Base-by-base conservation (phyloP, 2,329 filamentous ascomycete genomes). In the Trichoderma lentiforme region DNA sequence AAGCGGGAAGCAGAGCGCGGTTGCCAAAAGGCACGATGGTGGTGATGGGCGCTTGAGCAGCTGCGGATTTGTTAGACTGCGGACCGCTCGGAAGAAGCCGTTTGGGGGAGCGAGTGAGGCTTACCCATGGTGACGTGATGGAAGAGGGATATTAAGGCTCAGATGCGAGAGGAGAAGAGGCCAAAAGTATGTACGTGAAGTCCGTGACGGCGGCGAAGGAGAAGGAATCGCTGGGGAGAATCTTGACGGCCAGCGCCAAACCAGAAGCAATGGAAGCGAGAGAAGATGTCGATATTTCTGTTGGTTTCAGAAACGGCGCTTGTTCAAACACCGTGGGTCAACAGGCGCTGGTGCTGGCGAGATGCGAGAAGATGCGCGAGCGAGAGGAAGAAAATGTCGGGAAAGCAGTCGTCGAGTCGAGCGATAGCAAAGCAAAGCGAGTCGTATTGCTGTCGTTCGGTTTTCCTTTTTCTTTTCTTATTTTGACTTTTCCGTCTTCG, bases 1-100 rank as follows among this genome's bases (percentile, higher is more conserved):
- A 94, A 30, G 85, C 78, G 5, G 92, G 92, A 63, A 93, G 87
- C 56, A 78, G 68, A 62, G 72, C 71, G 26, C 72, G 74, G 56
- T 84, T 80, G 61, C 77, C 75, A 76, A 90, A 88, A 63, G 89
- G 88, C 56, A 89, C 83, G 74, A 91, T 84, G 6, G 87, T 88
- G 14, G 86, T 88, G 53, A 78, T 74, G 6, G 78, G 73, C 58
- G 56, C 68, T 51, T 57, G 34, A 70, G 24, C 12, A 12, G 30
- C 24, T 34, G 30, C 58, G 3, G 34, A 14, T 6, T 63, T 15
- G 70, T 60, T 24, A 56, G 61, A 43, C n/a, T 32, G 66, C 71
- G 51, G 60, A 60, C 34, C 8, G 34, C 36, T 60, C 65, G 53
- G 60, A 60, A 60, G 43, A 60, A 18, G 51, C 62, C 14, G 11